These are phyloP conservation scores for Acorus calamus DNA, from an alignment of 106 monocot genomes.

Conservation along the genomic window DNA sequence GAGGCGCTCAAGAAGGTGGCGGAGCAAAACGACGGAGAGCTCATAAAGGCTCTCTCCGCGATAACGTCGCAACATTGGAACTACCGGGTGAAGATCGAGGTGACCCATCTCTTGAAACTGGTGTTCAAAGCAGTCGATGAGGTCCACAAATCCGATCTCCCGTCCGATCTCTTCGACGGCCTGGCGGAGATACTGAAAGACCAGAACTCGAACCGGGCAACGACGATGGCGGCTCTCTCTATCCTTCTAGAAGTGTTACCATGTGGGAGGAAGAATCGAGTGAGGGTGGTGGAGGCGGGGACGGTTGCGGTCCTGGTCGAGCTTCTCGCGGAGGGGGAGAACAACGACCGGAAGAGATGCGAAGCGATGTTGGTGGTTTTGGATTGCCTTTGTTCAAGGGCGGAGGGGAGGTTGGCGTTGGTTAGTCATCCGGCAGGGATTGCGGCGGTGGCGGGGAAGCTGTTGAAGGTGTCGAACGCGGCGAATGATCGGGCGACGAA, in stretches of 20 bases:
- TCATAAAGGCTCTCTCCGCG: conserved; percentile 9
- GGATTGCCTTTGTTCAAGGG: conserved; percentile 14
- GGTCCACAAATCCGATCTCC: conserved; percentile 2
- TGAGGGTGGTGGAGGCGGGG: conserved; percentile 25
- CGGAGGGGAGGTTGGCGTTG: conserved; percentile 35
- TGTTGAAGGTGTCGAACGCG: conserved; percentile 17
- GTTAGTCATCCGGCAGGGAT: conserved; percentile 31
- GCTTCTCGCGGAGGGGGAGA: conserved; percentile 23
- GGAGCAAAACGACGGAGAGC: conserved; percentile 14
- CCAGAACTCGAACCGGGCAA: conserved; percentile 15
- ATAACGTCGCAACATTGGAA: conserved; percentile 13
- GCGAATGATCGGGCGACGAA: conserved; percentile 26
- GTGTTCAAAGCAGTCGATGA: conserved; percentile 15
- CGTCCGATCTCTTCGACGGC: conserved; percentile 18
- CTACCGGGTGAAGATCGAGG: conserved; percentile 10
- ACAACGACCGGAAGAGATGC: conserved; percentile 13
- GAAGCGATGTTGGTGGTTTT: conserved; percentile 27
- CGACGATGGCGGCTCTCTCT: conserved; percentile 12
- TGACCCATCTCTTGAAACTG: conserved; percentile 14
- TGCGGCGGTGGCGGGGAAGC: conserved; percentile 28
- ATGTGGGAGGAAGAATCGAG: conserved; percentile 13
- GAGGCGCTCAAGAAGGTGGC: conserved; percentile 9
- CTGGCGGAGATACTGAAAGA: conserved; percentile 28
- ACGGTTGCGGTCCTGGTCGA: conserved; percentile 23
- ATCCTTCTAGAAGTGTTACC: conserved; percentile 10